Base-by-base conservation (phyloP, 2,329 filamentous ascomycete genomes). In the Nemania diffusa region DNA sequence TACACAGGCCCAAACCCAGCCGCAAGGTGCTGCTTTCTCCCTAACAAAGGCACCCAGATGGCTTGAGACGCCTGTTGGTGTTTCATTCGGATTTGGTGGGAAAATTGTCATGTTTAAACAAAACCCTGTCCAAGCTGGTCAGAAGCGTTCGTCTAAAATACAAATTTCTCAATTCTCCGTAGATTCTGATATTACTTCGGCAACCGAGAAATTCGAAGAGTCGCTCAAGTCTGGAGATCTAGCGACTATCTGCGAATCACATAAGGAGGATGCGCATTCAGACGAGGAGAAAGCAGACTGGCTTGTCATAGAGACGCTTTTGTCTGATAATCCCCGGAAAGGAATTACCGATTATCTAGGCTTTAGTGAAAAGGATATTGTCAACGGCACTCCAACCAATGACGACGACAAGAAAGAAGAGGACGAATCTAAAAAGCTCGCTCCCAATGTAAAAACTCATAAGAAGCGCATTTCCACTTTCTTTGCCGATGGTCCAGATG, bases 201-300 rank as follows among this genome's bases (percentile, higher is more conserved):
- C 93, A 7, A 97, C 93, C 0, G 90, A 95, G 73, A 90, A 91
- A 73, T 98, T 99, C 71, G 94, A 99, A 78, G 88, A 90, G 72
- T 90, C 93, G 9, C 82, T 99, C 64, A 87, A 90, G 75, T 87
- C 88, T 63, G 94, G 94, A 26, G 89, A 98, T 76, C 82, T 99
- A 20, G 85, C 86, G 4, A 84, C 85, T 48, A 92, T 99, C 68
- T 97, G 94, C 77, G 90, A 94, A 75, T 86, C 90, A 24, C 92
- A 95, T 76, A 90, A 94, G 69, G 84, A 90, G 27, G 83, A 89
- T 68, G 91, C 94, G 20, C 90, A 89, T 75, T 92, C 89, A 0
- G 94, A 97, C 1, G 93, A 97, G 72, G 96, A 98, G 78, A 97
- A 94, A 83, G 92, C 92, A 3, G 95, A 98, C 79, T 99, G 96